Conservation (phyloP, 306 rosid genomes). For the Dalbergia oliveri region DNA sequence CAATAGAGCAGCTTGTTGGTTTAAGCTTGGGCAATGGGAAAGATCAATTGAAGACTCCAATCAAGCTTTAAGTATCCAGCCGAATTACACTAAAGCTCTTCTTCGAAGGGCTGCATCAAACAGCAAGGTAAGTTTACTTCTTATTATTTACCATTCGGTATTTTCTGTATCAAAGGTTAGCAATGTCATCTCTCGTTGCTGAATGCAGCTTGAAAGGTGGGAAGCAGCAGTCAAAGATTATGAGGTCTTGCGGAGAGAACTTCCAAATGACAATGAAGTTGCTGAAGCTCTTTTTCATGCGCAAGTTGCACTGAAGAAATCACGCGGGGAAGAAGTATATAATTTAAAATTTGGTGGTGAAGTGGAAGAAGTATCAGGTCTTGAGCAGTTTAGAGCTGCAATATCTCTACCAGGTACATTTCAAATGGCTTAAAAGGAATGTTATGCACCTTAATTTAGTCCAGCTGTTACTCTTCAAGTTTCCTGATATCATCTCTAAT, state of each 20-base stretch:
- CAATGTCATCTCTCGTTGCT: constrained; percentile 37
- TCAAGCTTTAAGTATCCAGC: constrained; percentile 77
- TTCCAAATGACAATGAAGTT: constrained; percentile 83
- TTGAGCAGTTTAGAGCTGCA: constrained; percentile 86
- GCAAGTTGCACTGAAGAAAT: constrained; percentile 88
- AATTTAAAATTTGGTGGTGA: constrained; percentile 91
- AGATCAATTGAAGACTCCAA: constrained; percentile 88
- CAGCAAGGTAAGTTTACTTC: constrained; percentile 67
- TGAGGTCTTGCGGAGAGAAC: constrained; percentile 75
- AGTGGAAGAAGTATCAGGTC: constrained; percentile 82
- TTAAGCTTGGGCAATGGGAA: constrained; percentile 93
- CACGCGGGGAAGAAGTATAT: constrained; percentile 84
- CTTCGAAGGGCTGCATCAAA: constrained; percentile 96
- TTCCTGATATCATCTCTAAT: constrained; percentile 12
- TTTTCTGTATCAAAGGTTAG: not conserved
- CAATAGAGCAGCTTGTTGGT: constrained; percentile 97
- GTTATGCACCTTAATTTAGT: not conserved
- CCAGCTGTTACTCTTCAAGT: not conserved
- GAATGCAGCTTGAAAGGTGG: constrained; percentile 88
- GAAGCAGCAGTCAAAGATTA: constrained; percentile 83
- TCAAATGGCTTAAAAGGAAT: not conserved
- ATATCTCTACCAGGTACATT: constrained; percentile 73
- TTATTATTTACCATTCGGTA: not conserved
- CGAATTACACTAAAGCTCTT: constrained; percentile 89
- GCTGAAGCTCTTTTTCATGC: constrained; percentile 91